Evolutionary conservation across 1,284 basidiomycete species (phyloP).

Genomic region (Naganishia cerealis): DNA sequence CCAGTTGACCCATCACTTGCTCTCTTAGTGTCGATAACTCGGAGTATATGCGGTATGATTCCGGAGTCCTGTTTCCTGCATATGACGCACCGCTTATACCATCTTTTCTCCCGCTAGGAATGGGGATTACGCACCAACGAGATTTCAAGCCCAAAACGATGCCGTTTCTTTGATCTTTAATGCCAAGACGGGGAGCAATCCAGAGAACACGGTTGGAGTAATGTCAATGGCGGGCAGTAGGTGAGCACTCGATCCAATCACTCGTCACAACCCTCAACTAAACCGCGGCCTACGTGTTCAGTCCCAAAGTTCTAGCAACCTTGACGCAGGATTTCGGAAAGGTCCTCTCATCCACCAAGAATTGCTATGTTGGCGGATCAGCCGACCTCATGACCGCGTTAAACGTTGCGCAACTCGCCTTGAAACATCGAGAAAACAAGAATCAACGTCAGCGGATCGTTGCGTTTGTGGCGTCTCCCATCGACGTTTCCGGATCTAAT

Average conservation of each 20-base stretch:
- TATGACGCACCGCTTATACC: conserved; percentile 25
- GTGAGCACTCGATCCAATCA: conserved; percentile 58
- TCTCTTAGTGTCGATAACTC: conserved; percentile 77
- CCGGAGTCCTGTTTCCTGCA: not conserved
- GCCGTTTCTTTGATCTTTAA: conserved; percentile 88
- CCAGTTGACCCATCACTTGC: conserved; percentile 8
- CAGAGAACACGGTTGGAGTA: conserved; percentile 93
- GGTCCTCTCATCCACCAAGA: conserved; percentile 77
- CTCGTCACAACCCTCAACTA: not conserved
- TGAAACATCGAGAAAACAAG: conserved; percentile 98
- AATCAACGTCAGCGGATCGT: conserved; percentile 92
- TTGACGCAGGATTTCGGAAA: conserved; percentile 93
- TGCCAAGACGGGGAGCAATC: conserved; percentile 91
- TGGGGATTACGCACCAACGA: conserved; percentile 85
- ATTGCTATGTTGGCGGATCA: conserved; percentile 70
- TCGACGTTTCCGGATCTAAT: conserved; percentile 47
- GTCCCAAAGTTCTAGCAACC: conserved; percentile 91
- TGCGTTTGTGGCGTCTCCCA: conserved; percentile 86
- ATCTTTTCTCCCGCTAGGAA: conserved; percentile 57
- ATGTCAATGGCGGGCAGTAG: conserved; percentile 97
- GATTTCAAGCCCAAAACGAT: conserved; percentile 87
- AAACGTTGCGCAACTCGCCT: conserved; percentile 87
- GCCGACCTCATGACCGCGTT: conserved; percentile 86
- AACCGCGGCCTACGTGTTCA: conserved; percentile 46
- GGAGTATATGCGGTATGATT: conserved; percentile 74